Conservation (phyloP, 805 yeast species). For the Yamadazyma laniorum region DNA sequence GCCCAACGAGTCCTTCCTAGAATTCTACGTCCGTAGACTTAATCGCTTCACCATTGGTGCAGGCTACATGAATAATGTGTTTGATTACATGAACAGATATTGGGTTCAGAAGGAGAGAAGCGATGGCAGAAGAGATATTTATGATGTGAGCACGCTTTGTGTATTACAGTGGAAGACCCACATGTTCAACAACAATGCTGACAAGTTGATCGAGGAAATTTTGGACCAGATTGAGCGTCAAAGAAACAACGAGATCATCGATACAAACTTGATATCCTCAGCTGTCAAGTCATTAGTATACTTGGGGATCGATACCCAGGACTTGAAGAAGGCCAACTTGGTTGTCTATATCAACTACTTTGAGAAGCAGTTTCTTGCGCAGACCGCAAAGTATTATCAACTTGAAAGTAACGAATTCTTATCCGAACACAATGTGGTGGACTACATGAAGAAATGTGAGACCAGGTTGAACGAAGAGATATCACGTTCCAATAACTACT, state of each 20-base stretch:
- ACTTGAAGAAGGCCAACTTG: constrained; percentile 79
- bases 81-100: constrained; percentile 93
- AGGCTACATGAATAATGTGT: constrained; percentile 84
- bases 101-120: constrained; percentile 97
- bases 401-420: constrained; percentile 68
- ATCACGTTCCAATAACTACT: constrained; percentile 68
- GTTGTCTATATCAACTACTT: constrained; percentile 78
- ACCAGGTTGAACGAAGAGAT: constrained; percentile 81
- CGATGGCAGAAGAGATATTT: constrained; percentile 86
- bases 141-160: constrained; percentile 87
- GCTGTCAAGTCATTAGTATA: constrained; percentile 86
- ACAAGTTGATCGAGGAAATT: constrained; percentile 63
- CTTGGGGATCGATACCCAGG: constrained; percentile 88
- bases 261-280: constrained; percentile 60
- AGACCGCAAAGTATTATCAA: constrained; percentile 64
- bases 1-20: constrained; percentile 66
- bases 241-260: constrained; percentile 74
- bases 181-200: constrained; percentile 68
- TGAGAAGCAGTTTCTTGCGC: constrained; percentile 72
- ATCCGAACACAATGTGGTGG: constrained; percentile 76
- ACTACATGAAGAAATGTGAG: constrained; percentile 85
- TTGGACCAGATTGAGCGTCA: constrained; percentile 74
- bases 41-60: constrained; percentile 88
- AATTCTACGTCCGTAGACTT: constrained; percentile 87
- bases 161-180: constrained; percentile 83